phyloP scores from a whole-genome alignment of 2,329 filamentous ascomycete species.

The Pyricularia sp. region DNA sequence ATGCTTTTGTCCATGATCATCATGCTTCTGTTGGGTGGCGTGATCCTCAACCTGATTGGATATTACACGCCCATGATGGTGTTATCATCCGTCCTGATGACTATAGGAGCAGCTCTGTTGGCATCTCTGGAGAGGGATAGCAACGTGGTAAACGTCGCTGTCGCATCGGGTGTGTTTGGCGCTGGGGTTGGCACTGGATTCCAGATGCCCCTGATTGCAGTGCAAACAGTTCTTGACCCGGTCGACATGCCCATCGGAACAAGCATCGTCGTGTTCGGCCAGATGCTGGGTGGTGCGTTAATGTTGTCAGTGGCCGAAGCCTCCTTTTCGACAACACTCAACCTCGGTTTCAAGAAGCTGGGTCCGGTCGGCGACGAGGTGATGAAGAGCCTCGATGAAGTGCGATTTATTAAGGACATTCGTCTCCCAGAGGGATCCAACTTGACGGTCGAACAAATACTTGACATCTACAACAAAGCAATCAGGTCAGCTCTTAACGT shows the following conservation, averaged over 20 bases:
- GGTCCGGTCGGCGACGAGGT: slow-evolving; percentile 13
- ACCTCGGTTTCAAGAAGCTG: slow-evolving; percentile 21
- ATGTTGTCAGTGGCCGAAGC: slow-evolving; percentile 36
- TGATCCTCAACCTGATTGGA: slow-evolving; percentile 25
- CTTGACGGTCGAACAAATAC: slow-evolving; percentile 12
- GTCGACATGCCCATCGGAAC: slow-evolving; percentile 31
- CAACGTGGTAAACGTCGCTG: slow-evolving; percentile 22
- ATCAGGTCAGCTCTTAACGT: slow-evolving; percentile 52
- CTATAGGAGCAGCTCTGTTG: slow-evolving; percentile 31
- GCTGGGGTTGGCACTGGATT: slow-evolving; percentile 32
- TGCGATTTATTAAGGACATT: slow-evolving; percentile 7
- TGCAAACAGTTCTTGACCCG: slow-evolving; percentile 32
- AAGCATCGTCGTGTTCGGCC: slow-evolving; percentile 33
- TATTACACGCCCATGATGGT: slow-evolving; percentile 36
- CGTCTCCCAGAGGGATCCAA: slow-evolving; percentile 5
- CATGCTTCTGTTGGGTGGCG: slow-evolving; percentile 27
- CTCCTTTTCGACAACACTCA: slow-evolving; percentile 30
- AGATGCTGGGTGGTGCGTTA: slow-evolving; percentile 35
- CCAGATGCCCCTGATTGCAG: slow-evolving; percentile 34
- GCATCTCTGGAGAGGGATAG: slow-evolving; percentile 12
- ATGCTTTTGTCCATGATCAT: slow-evolving; percentile 31
- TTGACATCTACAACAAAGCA: slow-evolving; percentile 48
- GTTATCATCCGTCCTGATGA: slow-evolving; percentile 23
- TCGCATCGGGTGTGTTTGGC: slow-evolving; percentile 27
- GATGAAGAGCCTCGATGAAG: slow-evolving; percentile 9